Evolutionary conservation across 2,329 filamentous ascomycete species (phyloP).

Genomic region (Rosellinia necatrix): DNA sequence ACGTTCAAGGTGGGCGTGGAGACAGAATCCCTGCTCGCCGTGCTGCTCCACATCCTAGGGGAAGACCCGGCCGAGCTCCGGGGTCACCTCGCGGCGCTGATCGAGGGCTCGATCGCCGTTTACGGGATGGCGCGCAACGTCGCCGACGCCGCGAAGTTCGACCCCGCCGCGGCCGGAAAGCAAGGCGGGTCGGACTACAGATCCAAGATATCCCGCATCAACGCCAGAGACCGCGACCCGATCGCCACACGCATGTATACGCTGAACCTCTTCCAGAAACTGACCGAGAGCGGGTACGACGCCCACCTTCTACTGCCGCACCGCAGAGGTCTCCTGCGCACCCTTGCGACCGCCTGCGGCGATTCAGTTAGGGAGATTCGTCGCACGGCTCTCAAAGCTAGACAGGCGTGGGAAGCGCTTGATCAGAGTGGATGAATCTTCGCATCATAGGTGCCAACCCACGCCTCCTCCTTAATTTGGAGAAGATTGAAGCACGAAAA

Average conservation of each 20-base stretch:
- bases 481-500: no score
- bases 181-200: neutral
- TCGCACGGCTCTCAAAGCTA: conserved; percentile 53
- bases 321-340: conserved; percentile 50
- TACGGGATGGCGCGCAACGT: conserved; percentile 41
- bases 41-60: conserved; percentile 54
- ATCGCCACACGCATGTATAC: conserved; percentile 51
- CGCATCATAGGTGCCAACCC: no score
- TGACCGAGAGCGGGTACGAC: conserved; percentile 54
- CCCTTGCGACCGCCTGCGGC: conserved; percentile 57
- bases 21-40: conserved; percentile 52
- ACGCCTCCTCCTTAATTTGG: no score
- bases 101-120: conserved; percentile 49
- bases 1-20: conserved; percentile 49
- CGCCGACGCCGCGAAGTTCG: conserved; percentile 21
- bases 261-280: conserved; percentile 52
- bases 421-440: neutral
- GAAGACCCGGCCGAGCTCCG: conserved; percentile 52
- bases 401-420: conserved; percentile 51
- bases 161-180: neutral
- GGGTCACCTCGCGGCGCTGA: conserved; percentile 54
- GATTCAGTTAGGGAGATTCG: conserved; percentile 59
- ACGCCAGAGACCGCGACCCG: conserved; percentile 23
- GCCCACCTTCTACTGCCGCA: conserved; percentile 51
- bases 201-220: conserved; percentile 11